Evolutionary conservation across 2,329 filamentous ascomycete species (phyloP), one percentile per base, ranked within the genome.

Genomic region (Rutstroemia sydowiana): DNA sequence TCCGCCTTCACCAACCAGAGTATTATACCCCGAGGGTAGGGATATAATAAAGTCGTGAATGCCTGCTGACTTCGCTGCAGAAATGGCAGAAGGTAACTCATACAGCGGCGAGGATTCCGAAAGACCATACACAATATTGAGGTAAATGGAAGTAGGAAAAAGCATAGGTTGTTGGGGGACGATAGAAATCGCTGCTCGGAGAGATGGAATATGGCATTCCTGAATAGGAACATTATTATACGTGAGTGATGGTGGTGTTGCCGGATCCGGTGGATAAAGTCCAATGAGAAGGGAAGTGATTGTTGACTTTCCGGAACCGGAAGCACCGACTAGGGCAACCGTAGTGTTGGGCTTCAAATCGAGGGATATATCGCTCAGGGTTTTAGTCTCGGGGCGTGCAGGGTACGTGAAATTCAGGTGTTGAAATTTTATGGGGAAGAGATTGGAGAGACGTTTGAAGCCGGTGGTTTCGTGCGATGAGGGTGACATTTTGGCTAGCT

Each of bases 291-390:
- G 71, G 0, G 85, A 79, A 0, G 85, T 77, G 32, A 96, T 75
- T 0, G 92, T 96, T 13, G 86, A 91, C 70, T 98, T 97, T 1
- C 93, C 92, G n/a, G 85, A 88, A 0, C 93, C 92, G 0, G 90
- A 95, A 1, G 79, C 71, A 1, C 92, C 91, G 2, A 95, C 89
- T 18, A 97, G 81, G 2, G 88, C 89, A 0, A 84, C 84, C 58
- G 81, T 87, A 3, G 78, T 81, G 20, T 84, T 82, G 0, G 76
- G 67, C 1, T 73, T 65, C 47, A 96, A 78, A 0, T 69, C 71
- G 7, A 95, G 71, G n/a, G 74, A 81, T n/a, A 95, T 66, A 20
- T 79, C 71, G 9, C 74, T 73, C 2, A 96, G 72, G 0, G 88
- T 78, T 1, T 65, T 63, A 0, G 71, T 71, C 1, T 71, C 66